phyloP scores from a whole-genome alignment of 2,329 filamentous ascomycete species.

The Penicillium paneum region DNA sequence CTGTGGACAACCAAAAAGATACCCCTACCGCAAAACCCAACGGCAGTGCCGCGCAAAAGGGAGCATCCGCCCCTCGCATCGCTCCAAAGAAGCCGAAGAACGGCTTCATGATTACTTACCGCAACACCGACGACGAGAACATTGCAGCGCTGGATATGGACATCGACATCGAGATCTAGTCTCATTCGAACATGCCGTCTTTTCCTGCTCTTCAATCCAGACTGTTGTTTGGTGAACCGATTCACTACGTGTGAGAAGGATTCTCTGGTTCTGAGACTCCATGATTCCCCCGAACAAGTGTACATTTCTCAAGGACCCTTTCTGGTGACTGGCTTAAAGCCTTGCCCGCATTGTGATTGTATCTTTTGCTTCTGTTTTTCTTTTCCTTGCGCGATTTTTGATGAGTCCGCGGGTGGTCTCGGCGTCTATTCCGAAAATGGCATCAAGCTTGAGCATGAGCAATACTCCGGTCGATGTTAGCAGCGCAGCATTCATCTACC shows the following conservation, averaged over 20 bases:
- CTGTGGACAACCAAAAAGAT: conserved; percentile 40
- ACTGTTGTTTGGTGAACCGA: neutral
- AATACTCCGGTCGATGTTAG: conserved; percentile 15
- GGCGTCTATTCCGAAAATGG: conserved; percentile 12
- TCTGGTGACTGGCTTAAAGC: neutral
- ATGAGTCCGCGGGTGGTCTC: conserved; percentile 7
- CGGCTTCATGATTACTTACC: conserved; percentile 66
- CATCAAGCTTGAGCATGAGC: conserved; percentile 18
- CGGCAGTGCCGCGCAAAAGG: conserved; percentile 49
- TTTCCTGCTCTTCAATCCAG: neutral
- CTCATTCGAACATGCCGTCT: neutral
- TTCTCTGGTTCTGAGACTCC: neutral
- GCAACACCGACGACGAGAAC: conserved; percentile 85
- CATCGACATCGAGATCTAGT: conserved; percentile 81
- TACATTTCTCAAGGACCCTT: neutral
- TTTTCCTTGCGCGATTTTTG: neutral
- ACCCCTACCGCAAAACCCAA: conserved; percentile 52
- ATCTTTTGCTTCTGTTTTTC: conserved; percentile 3
- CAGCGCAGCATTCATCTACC: neutral
- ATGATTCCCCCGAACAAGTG: neutral
- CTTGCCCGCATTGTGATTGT: conserved; percentile 1
- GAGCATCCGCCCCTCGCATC: conserved; percentile 43
- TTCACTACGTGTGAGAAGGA: neutral
- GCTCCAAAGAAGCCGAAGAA: conserved; percentile 39
- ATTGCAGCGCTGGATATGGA: conserved; percentile 85